These are phyloP conservation scores for Penicillium sclerotiorum DNA, from an alignment of 2,329 filamentous ascomycete genomes.

Conservation along the genomic window DNA sequence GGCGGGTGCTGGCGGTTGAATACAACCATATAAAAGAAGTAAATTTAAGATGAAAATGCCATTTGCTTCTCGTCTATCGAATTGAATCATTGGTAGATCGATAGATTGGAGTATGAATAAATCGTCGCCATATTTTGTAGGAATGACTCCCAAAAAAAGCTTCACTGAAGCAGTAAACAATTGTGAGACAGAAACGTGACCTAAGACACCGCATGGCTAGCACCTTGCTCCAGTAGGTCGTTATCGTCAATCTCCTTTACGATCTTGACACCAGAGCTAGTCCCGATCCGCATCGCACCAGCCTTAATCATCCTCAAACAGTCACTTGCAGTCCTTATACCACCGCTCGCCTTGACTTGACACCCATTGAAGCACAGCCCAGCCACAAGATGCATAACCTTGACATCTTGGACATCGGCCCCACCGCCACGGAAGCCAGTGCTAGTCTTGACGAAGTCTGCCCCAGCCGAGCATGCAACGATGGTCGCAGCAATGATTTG, in stretches of 20 bases:
- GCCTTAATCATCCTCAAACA: slow-evolving; percentile 58
- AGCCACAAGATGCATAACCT: slow-evolving; percentile 56
- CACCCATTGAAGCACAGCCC: slow-evolving; percentile 41
- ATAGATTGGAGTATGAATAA: no score
- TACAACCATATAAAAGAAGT: no score
- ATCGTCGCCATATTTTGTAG: no score
- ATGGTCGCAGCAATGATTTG: slow-evolving; percentile 59
- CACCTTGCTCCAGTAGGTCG: slow-evolving; percentile 22
- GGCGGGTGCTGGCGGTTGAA: no score
- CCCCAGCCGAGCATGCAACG: slow-evolving; percentile 55
- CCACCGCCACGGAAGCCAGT: slow-evolving; percentile 62
- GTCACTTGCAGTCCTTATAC: slow-evolving; percentile 54
- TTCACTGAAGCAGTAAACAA: background rate
- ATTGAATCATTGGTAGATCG: no score
- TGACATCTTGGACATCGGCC: slow-evolving; percentile 56
- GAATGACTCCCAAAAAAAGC: no score
- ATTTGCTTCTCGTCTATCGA: no score
- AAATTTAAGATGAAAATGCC: no score
- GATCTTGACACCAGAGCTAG: slow-evolving; percentile 59
- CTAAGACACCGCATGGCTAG: slow-evolving; percentile 17
- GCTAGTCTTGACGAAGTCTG: slow-evolving; percentile 63
- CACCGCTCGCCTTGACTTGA: slow-evolving; percentile 63
- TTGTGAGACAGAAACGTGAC: background rate
- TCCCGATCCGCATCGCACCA: slow-evolving; percentile 60
- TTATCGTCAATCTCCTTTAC: slow-evolving; percentile 46